Evolutionary conservation across 306 rosid species (phyloP).

Genomic region (Vigna reflexopilosa): DNA sequence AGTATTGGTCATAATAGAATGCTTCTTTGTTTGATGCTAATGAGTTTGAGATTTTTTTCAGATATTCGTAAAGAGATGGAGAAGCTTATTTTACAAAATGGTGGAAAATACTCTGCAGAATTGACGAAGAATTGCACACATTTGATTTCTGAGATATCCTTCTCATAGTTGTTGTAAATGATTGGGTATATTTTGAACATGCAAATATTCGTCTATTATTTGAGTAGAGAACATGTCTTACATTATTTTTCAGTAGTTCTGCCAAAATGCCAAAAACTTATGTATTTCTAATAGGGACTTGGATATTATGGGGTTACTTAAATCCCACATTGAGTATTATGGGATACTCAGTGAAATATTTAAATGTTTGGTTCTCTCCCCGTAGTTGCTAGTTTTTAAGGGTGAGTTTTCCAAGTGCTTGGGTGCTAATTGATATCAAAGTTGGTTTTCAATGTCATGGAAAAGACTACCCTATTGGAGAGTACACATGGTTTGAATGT

Average conservation of each 20-base stretch:
- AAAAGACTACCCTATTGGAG: no score
- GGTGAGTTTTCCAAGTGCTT: no score
- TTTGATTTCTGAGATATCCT: constrained; percentile 95
- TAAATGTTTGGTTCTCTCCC: no score
- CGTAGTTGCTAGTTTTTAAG: no score
- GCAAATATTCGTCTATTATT: constrained; percentile 31
- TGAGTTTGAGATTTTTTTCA: constrained; percentile 53
- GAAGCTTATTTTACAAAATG: constrained; percentile 73
- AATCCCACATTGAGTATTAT: no score
- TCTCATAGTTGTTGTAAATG: constrained; percentile 42
- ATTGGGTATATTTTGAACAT: constrained; percentile 34
- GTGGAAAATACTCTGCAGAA: constrained; percentile 90
- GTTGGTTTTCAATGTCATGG: no score
- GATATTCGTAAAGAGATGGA: constrained; percentile 84
- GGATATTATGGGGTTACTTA: no score
- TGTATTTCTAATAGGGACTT: constrained; percentile 22
- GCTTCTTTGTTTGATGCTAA: constrained; percentile 46
- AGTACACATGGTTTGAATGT: background rate
- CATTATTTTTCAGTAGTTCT: constrained; percentile 16
- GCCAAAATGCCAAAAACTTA: background rate
- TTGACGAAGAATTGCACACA: constrained; percentile 89
- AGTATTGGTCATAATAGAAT: constrained; percentile 39
- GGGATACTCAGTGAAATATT: no score
- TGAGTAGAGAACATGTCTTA: constrained; percentile 8
- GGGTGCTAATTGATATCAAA: no score